Base-by-base conservation (phyloP, 106 monocot species). In the Dioscorea alata region DNA sequence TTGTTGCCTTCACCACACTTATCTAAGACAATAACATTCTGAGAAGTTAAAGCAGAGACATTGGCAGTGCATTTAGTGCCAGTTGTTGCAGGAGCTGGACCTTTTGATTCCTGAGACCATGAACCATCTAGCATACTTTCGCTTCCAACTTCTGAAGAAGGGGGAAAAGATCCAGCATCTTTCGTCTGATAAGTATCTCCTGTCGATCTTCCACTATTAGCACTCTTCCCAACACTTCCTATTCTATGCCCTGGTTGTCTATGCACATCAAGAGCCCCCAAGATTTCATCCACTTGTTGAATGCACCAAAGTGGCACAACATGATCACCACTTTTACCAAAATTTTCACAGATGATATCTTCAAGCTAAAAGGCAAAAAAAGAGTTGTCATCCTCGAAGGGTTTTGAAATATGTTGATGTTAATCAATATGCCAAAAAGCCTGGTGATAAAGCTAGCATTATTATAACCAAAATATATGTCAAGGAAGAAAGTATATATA, bases 241-340 rank as follows among this genome's bases (percentile, higher is more conserved):
- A 75, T 19, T 48, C 34, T 67, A 61, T 72, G 48, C 13, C 49
- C 49, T 62, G 54, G 34, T 60, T 66, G 65, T 59, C 66, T 62
- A 48, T 56, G 34, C 57, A 50, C 1, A 66, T 70, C 63, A 65
- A 19, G 13, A 50, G 49, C n/a, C 71, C 50, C 31, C 18, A 63
- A 34, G 20, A 59, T 70, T 57, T n/a, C 28, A 28, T 71, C 60
- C 23, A 61, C 60, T 8, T 31, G 56, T 56, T 61, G 31, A 70
- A 19, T 61, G 49, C 19, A 57, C 31, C 22, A 49, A 58, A 54
- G 57, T 35, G 71, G 75, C 22, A 79, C 79, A 68, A 68, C 76
- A 69, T 65, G 67, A 53, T 84, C 72, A 75, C 58, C 60, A 67
- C 72, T 53, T 18, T 51, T 23, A 63, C 60, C 69, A 76, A 75